Percentiles rank a stretch among this genome's conserved stretches.
These are phyloP conservation scores for Colletotrichum higginsianum DNA, from an alignment of 2,329 filamentous ascomycete genomes.

Conservation along the genomic window DNA sequence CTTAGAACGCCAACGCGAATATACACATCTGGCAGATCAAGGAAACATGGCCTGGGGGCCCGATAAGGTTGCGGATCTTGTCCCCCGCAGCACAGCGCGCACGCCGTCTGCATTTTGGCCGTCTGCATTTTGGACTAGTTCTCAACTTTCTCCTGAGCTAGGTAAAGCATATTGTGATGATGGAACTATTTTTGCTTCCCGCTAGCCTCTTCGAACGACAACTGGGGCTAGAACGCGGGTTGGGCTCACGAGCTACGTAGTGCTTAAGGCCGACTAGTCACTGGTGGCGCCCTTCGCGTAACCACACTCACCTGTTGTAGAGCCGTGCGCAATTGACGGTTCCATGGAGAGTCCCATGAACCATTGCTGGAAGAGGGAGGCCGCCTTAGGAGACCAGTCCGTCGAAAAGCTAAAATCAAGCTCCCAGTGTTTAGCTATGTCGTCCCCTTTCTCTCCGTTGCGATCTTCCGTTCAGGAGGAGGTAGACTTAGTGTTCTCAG, in stretches of 20 bases:
- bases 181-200: neutral
- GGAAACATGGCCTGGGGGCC: too few relatives aligned
- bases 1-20: neutral
- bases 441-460: neutral
- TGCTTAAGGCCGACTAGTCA: neutral
- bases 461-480: neutral
- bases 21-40: neutral
- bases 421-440: slow-evolving; percentile 1
- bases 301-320: neutral
- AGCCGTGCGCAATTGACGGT: slow-evolving; percentile 1
- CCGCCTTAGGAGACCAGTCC: neutral
- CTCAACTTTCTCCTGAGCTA: slow-evolving; percentile 7
- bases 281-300: neutral
- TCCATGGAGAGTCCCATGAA: neutral
- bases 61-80: neutral
- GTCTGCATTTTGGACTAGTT: neutral
- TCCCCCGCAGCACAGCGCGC: neutral
- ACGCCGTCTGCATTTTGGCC: neutral
- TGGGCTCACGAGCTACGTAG: neutral
- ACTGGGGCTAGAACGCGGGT: neutral
- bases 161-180: neutral
- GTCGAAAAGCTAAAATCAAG: neutral
- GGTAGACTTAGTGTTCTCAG: neutral
- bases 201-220: neutral
- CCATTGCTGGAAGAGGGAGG: neutral